A percentile compares a stretch with the other conserved stretches of the same genome.
These are phyloP conservation scores for Lophiotrema nucula DNA, from an alignment of 495 filamentous ascomycete species.

Conservation along the genomic window DNA sequence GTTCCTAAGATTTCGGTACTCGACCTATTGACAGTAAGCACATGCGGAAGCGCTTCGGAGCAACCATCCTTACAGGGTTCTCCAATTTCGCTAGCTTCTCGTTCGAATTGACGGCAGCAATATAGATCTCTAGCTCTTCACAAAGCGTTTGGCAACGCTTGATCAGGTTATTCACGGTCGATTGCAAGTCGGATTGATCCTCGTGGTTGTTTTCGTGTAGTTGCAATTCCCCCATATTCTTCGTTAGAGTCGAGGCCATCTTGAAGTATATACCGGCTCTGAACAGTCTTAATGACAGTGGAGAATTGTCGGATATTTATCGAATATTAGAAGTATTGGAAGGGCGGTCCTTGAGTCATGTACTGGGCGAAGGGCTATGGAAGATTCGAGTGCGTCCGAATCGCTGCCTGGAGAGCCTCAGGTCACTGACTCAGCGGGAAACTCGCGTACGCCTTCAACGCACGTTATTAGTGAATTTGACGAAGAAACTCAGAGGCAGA, in stretches of 20 bases:
- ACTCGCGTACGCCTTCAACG: too few species aligned
- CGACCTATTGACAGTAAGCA: too few species aligned
- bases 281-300: too few species aligned
- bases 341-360: background rate
- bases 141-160: constrained; percentile 29
- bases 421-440: too few species aligned
- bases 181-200: constrained; percentile 2
- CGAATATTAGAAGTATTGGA: too few species aligned
- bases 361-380: background rate
- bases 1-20: constrained; percentile 32
- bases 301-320: too few species aligned
- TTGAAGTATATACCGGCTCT: too few species aligned
- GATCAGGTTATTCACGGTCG: constrained; percentile 28
- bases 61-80: constrained; percentile 4
- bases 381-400: background rate
- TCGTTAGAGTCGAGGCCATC: constrained; percentile 1
- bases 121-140: constrained; percentile 34
- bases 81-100: constrained; percentile 18
- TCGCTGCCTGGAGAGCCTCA: too few species aligned
- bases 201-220: background rate
- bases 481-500: too few species aligned
- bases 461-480: too few species aligned
- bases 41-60: too few species aligned
- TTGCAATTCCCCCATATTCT: background rate
- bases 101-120: constrained; percentile 23